Evolutionary conservation across 345 rosid genomes (phyloP).

Genomic region (Turnera subulata): DNA sequence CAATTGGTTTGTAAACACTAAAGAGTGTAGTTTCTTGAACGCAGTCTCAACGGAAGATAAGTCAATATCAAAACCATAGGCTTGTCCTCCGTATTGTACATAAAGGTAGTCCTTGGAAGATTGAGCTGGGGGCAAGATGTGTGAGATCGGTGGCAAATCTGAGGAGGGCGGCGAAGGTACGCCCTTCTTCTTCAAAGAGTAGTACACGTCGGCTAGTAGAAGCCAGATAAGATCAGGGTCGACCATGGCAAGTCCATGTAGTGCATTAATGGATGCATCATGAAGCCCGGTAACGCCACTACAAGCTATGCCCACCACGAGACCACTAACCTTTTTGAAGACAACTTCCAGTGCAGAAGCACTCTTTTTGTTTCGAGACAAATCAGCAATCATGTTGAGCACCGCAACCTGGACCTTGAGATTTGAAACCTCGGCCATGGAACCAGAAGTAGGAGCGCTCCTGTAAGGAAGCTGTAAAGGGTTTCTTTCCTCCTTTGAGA

Average conservation of each 20-base stretch:
- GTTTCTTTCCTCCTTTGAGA: conserved; percentile 40
- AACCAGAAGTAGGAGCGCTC: conserved; percentile 32
- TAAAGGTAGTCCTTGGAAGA: conserved; percentile 51
- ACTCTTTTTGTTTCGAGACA: conserved; percentile 57
- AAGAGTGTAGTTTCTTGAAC: conserved; percentile 46
- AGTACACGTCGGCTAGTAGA: conserved; percentile 79
- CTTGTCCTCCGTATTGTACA: conserved; percentile 71
- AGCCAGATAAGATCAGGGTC: conserved; percentile 95
- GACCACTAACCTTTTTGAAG: conserved; percentile 79
- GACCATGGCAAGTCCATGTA: conserved; percentile 64
- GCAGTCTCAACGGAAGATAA: conserved; percentile 53
- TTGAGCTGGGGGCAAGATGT: conserved; percentile 42
- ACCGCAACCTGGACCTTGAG: conserved; percentile 76
- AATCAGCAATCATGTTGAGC: conserved; percentile 70
- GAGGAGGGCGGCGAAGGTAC: conserved; percentile 47
- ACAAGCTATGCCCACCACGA: conserved; percentile 80
- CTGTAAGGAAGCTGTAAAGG: conserved; percentile 77
- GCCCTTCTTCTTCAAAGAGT: conserved; percentile 48
- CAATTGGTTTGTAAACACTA: conserved; percentile 37
- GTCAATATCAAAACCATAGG: conserved; percentile 68
- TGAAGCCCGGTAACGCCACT: conserved; percentile 60
- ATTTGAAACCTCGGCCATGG: conserved; percentile 65
- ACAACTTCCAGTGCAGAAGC: conserved; percentile 67
- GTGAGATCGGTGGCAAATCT: conserved; percentile 45
- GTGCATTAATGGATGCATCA: conserved; percentile 64